Evolutionary conservation across 2,329 filamentous ascomycete genomes (phyloP), one percentile per base, ranked within the genome.

Genomic region (Biscogniauxia mediterranea): DNA sequence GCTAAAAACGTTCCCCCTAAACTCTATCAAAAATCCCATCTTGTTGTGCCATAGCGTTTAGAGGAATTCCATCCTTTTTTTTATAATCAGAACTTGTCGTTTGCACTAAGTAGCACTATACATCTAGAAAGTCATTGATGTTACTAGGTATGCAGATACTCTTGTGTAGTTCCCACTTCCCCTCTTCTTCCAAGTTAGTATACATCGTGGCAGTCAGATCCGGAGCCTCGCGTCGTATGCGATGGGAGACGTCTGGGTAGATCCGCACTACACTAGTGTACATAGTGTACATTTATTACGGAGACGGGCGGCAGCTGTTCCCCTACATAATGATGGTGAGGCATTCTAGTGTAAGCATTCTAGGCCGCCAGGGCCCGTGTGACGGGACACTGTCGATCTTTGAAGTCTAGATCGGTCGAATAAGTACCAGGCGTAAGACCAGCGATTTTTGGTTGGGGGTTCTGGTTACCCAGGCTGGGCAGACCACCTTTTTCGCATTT

Each of bases 371-470:
- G 51, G 3, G 23, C 11, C 51, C 20, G 51, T 52, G 51, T 52
- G 51, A 52, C 51, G 19, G 51, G 19, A 8, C 23, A 21, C 19
- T 52, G 51, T 20, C 19, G 51, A 52, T 52, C 38, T n/a, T 52
- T 19, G 8, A 52, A 52, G 19, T 52, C 51, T 52, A 52, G 51
- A 52, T 52, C 51, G 51, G 51, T 52, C 51, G 5, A 52, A 52
- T 4, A 5, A 15, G n/a, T 19, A 17, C 51, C 6, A 23, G 19
- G 51, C 51, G 51, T 19, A 21, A 52, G 51, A 23, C 51, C 51
- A n/a, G 20, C 51, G 19, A 52, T 52, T 52, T 52, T 52, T 13
- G 7, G 19, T 52, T 52, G 50, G 50, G 19, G 13, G 19, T 13
- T 21, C 8, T 52, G 20, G 38, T 46, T 46, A 6, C 17, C 5